Base-by-base conservation (phyloP, 768 basidiomycete genomes). In the Trametes coccinea region DNA sequence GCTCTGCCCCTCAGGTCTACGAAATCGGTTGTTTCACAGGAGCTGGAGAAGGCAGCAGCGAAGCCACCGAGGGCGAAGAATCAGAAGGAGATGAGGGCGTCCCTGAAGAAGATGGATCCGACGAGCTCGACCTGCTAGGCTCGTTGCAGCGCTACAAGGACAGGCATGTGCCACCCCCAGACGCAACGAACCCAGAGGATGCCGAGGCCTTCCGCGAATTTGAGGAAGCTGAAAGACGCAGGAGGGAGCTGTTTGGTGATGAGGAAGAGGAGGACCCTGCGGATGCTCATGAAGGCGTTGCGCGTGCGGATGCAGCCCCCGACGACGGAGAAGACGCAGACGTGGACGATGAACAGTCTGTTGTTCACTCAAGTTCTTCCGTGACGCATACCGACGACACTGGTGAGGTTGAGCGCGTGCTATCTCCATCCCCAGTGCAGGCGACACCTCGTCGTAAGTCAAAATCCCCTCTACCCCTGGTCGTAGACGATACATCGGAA, bases 191-290 rank as follows among this genome's bases (percentile, higher is more conserved):
- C 56, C 77, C 84, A 0, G 76, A 76, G 9, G 85, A 88, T 65
- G 84, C 84, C 10, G 80, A 84, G 49, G 89, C 89, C 68, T 76
- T 92, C 51, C 74, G 73, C 51, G 85, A 86, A 30, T 92, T 92
- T 56, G 62, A 91, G 68, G 83, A 86, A 59, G 86, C 84, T 1
- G 90, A 92, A 70, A 74, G 70, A 67, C 73, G 66, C 63, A 77
- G 84, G 52, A 82, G 77, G 67, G 83, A 81, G 58, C 55, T 78
- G 53, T 80, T 74, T 61, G 83, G 83, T 1, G 77, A 76, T 34
- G 77, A 78, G 0, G 82, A 82, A 30, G 79, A 76, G 9, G 76
- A 70, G 16, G 66, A 67, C 7, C 67, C 65, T 14, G 65, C 8
- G 9, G 65, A 62, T 5, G 47, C 13, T 27, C 48, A 49, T 27